A percentile compares a stretch with the other conserved stretches of the same genome.
Evolutionary conservation across 257 asterid species (phyloP).

Genomic region (Solanum arcanum): DNA sequence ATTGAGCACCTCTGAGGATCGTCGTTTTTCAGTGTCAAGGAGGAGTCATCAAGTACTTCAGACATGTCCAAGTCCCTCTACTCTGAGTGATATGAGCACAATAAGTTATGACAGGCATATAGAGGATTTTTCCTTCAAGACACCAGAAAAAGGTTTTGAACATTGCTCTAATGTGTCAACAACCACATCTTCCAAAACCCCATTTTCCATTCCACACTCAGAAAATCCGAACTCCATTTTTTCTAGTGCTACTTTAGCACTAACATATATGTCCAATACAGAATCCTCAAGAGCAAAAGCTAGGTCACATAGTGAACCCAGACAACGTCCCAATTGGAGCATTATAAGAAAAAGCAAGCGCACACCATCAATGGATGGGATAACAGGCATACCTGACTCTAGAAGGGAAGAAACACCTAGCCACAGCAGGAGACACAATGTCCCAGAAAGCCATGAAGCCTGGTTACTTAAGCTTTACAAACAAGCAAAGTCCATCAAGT

Average conservation of each 20-base stretch:
- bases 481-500: slow-evolving; percentile 18
- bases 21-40: slow-evolving; percentile 23
- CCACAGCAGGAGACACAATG: slow-evolving; percentile 3
- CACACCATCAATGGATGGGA: slow-evolving; percentile 34
- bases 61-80: slow-evolving; percentile 33
- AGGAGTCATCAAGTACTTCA: slow-evolving; percentile 18
- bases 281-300: slow-evolving; percentile 58
- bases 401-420: neutral
- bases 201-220: slow-evolving; percentile 1
- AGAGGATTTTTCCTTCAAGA: slow-evolving; percentile 22
- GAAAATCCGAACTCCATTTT: slow-evolving; percentile 8
- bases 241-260: slow-evolving; percentile 11
- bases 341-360: slow-evolving; percentile 26
- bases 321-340: slow-evolving; percentile 42
- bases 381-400: neutral
- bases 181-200: slow-evolving; percentile 10
- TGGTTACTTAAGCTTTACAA: slow-evolving; percentile 33
- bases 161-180: slow-evolving; percentile 13
- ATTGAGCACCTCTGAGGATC: slow-evolving; percentile 8
- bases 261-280: slow-evolving; percentile 59
- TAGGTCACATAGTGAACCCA: slow-evolving; percentile 74
- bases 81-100: slow-evolving; percentile 37
- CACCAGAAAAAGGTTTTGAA: slow-evolving; percentile 14
- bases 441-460: slow-evolving; percentile 25
- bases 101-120: slow-evolving; percentile 23